Evolutionary conservation across 305 asterid species (phyloP).

Genomic region (Lippia alba): DNA sequence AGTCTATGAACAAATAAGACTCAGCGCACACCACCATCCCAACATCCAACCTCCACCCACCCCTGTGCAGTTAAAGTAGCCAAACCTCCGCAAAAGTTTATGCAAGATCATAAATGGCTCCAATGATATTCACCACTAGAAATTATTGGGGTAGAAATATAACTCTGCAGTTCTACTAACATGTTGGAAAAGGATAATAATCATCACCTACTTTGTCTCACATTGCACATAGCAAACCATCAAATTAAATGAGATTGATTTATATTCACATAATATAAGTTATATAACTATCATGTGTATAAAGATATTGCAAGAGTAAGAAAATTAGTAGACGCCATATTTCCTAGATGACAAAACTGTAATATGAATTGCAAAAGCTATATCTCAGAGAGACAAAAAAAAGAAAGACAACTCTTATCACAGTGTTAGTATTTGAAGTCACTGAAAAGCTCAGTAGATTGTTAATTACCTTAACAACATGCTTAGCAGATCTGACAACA

Average conservation of each 20-base stretch:
- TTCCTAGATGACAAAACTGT: neutral
- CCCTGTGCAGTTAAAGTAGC: neutral
- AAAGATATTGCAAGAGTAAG: neutral
- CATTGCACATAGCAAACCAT: conserved; percentile 11
- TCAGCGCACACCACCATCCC: conserved; percentile 5
- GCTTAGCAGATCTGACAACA: conserved; percentile 49
- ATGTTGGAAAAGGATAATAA: neutral
- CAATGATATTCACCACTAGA: neutral
- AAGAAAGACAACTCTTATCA: neutral
- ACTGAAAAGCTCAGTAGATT: neutral
- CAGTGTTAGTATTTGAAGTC: neutral
- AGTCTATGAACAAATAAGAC: conserved; percentile 5
- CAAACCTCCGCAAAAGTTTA: neutral
- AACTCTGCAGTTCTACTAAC: neutral
- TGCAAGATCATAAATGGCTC: conserved; percentile 1
- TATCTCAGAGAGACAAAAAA: neutral
- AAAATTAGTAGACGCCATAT: neutral
- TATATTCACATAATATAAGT: neutral
- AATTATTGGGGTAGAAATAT: neutral
- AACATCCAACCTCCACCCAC: neutral
- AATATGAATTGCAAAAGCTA: neutral
- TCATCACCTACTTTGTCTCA: conserved; percentile 2
- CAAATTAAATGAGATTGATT: neutral
- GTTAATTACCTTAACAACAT: conserved; percentile 43
- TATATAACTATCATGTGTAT: neutral